Evolutionary conservation across 805 yeast species (phyloP).

Genomic region (Geotrichum ghanense): DNA sequence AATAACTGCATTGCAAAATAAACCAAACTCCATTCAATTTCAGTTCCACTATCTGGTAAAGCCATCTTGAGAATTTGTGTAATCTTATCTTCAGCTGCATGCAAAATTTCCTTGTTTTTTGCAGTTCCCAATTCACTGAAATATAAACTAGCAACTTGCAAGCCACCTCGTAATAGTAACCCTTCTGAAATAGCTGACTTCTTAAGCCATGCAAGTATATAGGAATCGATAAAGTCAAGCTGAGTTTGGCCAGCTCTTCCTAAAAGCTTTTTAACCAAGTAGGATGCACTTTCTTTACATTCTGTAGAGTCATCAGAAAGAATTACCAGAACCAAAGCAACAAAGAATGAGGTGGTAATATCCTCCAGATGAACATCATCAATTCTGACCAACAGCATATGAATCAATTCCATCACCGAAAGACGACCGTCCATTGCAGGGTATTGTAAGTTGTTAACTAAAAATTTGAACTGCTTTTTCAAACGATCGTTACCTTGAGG

Average conservation of each 20-base stretch:
- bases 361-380: constrained; percentile 36
- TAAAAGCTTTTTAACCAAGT: constrained; percentile 45
- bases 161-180: constrained; percentile 58
- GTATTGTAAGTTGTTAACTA: constrained; percentile 72
- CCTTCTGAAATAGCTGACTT: constrained; percentile 34
- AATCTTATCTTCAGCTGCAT: constrained; percentile 29
- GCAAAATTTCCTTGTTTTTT: constrained; percentile 26
- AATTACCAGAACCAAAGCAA: constrained; percentile 65
- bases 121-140: constrained; percentile 37
- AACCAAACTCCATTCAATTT: constrained; percentile 64
- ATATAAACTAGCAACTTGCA: constrained; percentile 56
- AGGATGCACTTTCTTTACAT: constrained; percentile 76
- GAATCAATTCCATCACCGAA: constrained; percentile 81
- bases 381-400: constrained; percentile 55
- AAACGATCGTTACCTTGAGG: constrained; percentile 85
- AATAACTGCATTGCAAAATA: constrained; percentile 50
- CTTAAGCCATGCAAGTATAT: constrained; percentile 49
- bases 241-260: constrained; percentile 33
- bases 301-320: constrained; percentile 66
- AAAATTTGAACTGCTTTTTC: constrained; percentile 69
- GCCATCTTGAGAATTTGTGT: constrained; percentile 12
- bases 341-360: constrained; percentile 55
- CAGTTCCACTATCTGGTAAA: constrained; percentile 14
- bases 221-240: constrained; percentile 29
- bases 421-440: constrained; percentile 80